Base-by-base conservation (phyloP, 1,139 yeast species). In the Candida glucosophila region DNA sequence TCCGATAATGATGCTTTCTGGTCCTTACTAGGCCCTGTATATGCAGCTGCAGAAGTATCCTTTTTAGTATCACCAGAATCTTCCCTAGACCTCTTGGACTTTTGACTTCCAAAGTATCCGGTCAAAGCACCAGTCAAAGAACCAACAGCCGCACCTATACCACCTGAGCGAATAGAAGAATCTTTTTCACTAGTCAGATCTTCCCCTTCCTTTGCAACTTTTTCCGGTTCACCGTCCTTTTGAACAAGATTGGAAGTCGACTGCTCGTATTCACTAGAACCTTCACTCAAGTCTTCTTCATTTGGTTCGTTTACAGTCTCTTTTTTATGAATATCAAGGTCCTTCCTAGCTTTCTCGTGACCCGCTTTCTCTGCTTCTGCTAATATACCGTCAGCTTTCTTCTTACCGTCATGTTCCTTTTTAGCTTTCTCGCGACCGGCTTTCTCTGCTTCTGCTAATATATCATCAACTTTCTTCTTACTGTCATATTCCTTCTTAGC, bases 51-150 rank as follows among this genome's bases (percentile, higher is more conserved):
- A n/a, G n/a, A n/a, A n/a, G n/a, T n/a, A n/a, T n/a, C n/a, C n/a
- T n/a, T n/a, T n/a, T n/a, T n/a, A n/a, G n/a, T n/a, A n/a, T n/a
- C n/a, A n/a, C n/a, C n/a, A n/a, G n/a, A n/a, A 20, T 22, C 15
- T 3, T 14, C 9, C 7, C 11, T 9, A 14, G 22, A 12, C 13
- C 20, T 19, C n/a, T n/a, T n/a, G n/a, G n/a, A n/a, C n/a, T n/a
- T n/a, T n/a, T n/a, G n/a, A 10, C 22, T 19, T 12, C 22, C 26
- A 10, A 15, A 11, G 13, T 24, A 24, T 5, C 26, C 26, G 15
- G 20, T 53, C 22, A 42, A 37, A 13, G 45, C 47, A 17, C 50
- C 48, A 11, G 53, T 52, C 7, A 49, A 51, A 7, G 46, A 52
- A 13, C 43, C 43, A 3, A 43, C 29, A n/a, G 49, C 51, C 14